Evolutionary conservation across 2,329 filamentous ascomycete genomes (phyloP).

Genomic region (Amauroascus verrucosus): DNA sequence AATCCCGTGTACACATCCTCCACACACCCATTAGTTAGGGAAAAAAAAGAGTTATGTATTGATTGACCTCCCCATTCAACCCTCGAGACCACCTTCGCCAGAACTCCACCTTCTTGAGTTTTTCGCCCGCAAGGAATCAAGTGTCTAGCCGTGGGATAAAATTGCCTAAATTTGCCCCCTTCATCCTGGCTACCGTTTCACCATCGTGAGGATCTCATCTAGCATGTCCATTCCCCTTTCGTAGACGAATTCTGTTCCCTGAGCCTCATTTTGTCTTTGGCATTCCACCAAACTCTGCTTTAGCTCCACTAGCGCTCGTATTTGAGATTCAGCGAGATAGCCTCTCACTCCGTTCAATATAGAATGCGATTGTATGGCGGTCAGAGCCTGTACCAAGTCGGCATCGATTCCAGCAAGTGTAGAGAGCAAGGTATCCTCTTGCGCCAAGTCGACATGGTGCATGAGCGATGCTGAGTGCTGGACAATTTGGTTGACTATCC

Average conservation of each 20-base stretch:
- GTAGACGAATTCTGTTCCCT: conserved; percentile 18
- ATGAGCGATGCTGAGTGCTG: conserved; percentile 4
- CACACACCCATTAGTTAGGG: background rate
- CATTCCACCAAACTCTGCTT: conserved; percentile 11
- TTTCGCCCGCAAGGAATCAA: background rate
- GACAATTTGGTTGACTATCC: conserved; percentile 10
- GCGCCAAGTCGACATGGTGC: background rate
- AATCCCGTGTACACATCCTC: background rate
- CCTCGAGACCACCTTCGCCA: background rate
- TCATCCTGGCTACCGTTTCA: conserved; percentile 13
- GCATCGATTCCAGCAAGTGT: conserved; percentile 28
- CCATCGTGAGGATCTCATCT: conserved; percentile 14
- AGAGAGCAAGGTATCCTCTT: conserved; percentile 4
- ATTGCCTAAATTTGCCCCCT: background rate
- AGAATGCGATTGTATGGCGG: conserved; percentile 21
- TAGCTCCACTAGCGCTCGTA: conserved; percentile 11
- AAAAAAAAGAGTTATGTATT: background rate
- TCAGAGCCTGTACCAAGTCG: conserved; percentile 30
- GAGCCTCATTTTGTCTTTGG: conserved; percentile 2
- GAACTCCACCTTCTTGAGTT: background rate
- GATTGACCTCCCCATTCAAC: background rate
- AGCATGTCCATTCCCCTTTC: conserved; percentile 17
- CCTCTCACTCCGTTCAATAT: background rate
- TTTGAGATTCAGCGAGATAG: conserved; percentile 7
- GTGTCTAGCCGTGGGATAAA: background rate